Base-by-base conservation (phyloP, 371 early-diverging fungal genomes). In the Mucor racemosus region DNA sequence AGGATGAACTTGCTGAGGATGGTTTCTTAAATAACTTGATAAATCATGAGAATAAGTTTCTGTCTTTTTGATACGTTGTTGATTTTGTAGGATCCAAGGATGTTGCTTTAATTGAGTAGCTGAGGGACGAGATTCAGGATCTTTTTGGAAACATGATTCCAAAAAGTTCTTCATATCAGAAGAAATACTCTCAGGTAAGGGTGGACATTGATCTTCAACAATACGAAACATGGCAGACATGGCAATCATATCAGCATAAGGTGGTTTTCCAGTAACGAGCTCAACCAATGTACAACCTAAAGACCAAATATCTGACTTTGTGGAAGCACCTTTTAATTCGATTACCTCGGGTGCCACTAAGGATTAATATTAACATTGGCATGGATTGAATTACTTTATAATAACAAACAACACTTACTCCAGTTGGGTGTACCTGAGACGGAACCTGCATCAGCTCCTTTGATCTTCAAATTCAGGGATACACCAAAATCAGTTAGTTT, bases 331-430 rank as follows among this genome's bases (percentile, higher is more conserved):
- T 56, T 91, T 88, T 13, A 94, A 74, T 68, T 92, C 87, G 70
- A 95, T 95, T 9, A 97, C 93, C 78, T 98, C 98, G 7, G 98
- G 98, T n/a, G 98, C 97, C 97, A 98, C 92, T 92, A 26, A 14
- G 7, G 7, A 26, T 9, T 4, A 53, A 26, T 11, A 21, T 53
- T 53, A 53, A 14, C 11, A 53, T 31, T 7, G 7, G 13, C 53
- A 53, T 31, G 26, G 10, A 26, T 50, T 21, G 0, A 26, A 26
- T 36, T 35, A 42, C 14, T 69, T 11, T 19, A 21, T 36, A 1
- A 21, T 36, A 1, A 33, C 26, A 26, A 26, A 26, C 26, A 26
- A 64, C n/a, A 73, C 86, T 62, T 86, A 91, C 91, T 97, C 98
- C 98, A 98, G 75, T 95, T 94, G 5, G 98, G 97, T 36, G 95